These are phyloP conservation scores for Blastobotrys muscicola DNA, from an alignment of 805 yeast species.

Conservation along the genomic window DNA sequence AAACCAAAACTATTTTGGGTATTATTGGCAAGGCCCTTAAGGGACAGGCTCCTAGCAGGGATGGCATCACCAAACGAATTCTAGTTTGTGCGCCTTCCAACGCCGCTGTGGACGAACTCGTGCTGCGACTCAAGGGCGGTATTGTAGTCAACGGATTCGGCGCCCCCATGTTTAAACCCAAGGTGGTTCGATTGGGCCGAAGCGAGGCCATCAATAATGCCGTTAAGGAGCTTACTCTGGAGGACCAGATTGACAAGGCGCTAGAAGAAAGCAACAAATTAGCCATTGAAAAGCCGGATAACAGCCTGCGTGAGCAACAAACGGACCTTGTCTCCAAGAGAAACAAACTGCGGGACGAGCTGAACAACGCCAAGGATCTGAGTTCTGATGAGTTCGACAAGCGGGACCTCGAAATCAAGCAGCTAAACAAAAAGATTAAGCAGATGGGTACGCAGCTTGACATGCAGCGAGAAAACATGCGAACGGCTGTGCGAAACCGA, in stretches of 20 bases:
- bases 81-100: constrained; percentile 96
- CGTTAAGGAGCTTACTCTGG: constrained; percentile 75
- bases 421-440: constrained; percentile 51
- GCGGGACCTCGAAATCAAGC: constrained; percentile 39
- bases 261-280: not conserved
- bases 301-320: constrained; percentile 42
- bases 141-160: constrained; percentile 32
- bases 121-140: constrained; percentile 69
- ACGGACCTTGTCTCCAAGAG: constrained; percentile 48
- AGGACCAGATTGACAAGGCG: constrained; percentile 64
- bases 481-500: constrained; percentile 58
- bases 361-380: constrained; percentile 17
- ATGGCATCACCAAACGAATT: constrained; percentile 40
- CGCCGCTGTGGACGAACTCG: constrained; percentile 97
- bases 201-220: constrained; percentile 78
- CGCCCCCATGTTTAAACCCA: constrained; percentile 44
- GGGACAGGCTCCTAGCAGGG: constrained; percentile 17
- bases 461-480: constrained; percentile 63
- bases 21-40: constrained; percentile 63
- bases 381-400: constrained; percentile 22
- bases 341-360: constrained; percentile 40
- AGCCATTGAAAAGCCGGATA: constrained; percentile 16
- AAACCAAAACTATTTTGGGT: constrained; percentile 92
- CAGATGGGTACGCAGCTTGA: constrained; percentile 67
- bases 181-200: constrained; percentile 78